A percentile compares a stretch with the other conserved stretches of the same genome.
Conservation (phyloP, 257 asterid species). For the Solanum microdontum region DNA sequence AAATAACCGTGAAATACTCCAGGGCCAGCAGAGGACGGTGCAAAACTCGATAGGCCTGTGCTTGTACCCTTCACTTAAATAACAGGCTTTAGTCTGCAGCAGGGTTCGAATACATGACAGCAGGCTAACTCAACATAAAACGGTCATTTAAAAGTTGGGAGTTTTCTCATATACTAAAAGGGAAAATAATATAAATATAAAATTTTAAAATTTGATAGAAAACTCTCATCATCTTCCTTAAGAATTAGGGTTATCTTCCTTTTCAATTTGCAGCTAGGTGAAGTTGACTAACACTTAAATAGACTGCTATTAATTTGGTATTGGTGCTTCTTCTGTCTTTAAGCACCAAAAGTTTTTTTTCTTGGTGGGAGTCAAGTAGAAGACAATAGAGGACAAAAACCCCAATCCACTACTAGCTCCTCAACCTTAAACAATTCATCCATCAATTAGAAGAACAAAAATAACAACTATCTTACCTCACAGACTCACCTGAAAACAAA, state of each 20-base stretch:
- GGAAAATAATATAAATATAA: background rate
- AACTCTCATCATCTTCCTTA: background rate
- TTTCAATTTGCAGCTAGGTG: background rate
- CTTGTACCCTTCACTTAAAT: background rate
- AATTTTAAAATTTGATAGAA: background rate
- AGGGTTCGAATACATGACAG: background rate
- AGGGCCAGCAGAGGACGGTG: background rate
- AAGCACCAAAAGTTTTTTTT: background rate
- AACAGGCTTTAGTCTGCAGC: background rate
- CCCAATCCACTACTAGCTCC: background rate
- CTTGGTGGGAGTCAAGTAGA: background rate
- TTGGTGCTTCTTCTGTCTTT: background rate
- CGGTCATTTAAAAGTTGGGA: background rate
- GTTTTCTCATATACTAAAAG: background rate
- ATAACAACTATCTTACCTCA: background rate
- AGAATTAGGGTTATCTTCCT: background rate
- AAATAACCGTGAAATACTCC: background rate
- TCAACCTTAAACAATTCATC: background rate
- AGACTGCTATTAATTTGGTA: background rate
- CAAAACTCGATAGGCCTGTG: background rate
- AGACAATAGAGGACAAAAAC: background rate
- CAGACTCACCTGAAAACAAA: background rate
- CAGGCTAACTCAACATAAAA: background rate
- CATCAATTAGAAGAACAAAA: background rate
- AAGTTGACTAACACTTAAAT: background rate